These are phyloP conservation scores for Codiaeum variegatum DNA, from an alignment of 441 rosid genomes.

Conservation along the genomic window DNA sequence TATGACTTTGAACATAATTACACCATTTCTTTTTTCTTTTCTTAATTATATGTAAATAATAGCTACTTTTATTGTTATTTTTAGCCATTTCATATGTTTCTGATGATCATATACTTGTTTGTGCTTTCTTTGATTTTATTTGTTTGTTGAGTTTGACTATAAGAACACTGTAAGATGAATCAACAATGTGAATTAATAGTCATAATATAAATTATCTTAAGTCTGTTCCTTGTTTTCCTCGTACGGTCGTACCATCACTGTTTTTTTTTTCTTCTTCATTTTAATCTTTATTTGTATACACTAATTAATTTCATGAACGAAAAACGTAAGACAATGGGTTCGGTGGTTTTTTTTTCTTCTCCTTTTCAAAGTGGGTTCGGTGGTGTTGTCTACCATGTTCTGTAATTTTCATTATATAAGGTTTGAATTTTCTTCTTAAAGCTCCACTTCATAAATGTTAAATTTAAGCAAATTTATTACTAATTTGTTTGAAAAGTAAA, in stretches of 20 bases:
- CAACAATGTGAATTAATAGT: not conserved
- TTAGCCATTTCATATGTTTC: not conserved
- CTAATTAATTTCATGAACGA: not conserved
- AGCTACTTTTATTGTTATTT: not conserved
- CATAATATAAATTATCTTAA: not conserved
- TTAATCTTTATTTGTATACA: not conserved
- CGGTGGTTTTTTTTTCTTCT: no score
- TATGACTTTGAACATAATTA: constrained; percentile 33
- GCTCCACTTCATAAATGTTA: not conserved
- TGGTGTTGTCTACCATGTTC: constrained; percentile 20
- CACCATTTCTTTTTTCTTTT: constrained; percentile 20
- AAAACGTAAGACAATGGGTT: constrained; percentile 5
- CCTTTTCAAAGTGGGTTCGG: no score
- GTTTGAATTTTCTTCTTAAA: no score
- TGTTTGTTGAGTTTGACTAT: not conserved
- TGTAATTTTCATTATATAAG: not conserved
- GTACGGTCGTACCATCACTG: not conserved
- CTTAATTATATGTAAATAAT: constrained; percentile 37
- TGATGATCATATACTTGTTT: not conserved
- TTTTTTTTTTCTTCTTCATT: not conserved
- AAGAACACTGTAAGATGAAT: not conserved
- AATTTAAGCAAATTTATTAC: no score
- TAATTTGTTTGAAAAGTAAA: no score
- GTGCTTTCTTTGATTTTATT: not conserved
- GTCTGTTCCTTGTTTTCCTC: not conserved